These are phyloP conservation scores for Xanthoconium purpureum DNA, from an alignment of 768 basidiomycete species.

Conservation along the genomic window DNA sequence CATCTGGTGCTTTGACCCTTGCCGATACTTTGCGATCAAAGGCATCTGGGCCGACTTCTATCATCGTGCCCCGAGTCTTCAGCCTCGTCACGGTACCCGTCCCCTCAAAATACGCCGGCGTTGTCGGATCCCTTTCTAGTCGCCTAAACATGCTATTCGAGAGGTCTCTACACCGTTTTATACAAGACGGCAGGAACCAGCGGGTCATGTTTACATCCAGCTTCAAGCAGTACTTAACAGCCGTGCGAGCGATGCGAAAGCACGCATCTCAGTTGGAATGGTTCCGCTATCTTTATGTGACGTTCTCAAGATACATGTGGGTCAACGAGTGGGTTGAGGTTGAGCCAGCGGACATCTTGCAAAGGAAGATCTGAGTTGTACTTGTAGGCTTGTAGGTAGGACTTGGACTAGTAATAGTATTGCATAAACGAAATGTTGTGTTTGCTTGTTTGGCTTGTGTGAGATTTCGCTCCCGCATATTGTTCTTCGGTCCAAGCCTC, in stretches of 20 bases:
- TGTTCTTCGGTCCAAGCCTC: constrained; percentile 16
- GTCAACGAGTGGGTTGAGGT: constrained; percentile 77
- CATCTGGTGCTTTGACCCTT: constrained; percentile 50
- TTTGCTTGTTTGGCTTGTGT: constrained; percentile 31
- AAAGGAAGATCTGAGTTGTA: background rate
- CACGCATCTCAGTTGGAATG: constrained; percentile 80
- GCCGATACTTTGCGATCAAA: constrained; percentile 29
- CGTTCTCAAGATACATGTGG: constrained; percentile 90
- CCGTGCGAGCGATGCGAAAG: constrained; percentile 64
- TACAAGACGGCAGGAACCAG: background rate
- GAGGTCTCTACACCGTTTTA: constrained; percentile 3
- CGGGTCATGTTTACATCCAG: constrained; percentile 53
- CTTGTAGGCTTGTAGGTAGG: background rate
- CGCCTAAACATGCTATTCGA: constrained; percentile 42
- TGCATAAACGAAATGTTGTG: background rate
- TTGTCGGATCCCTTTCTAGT: constrained; percentile 47
- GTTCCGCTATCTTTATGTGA: constrained; percentile 85
- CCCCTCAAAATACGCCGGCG: constrained; percentile 57
- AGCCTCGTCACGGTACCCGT: constrained; percentile 59
- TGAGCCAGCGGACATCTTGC: background rate
- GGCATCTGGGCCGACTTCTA: constrained; percentile 28
- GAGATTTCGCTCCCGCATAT: constrained; percentile 16
- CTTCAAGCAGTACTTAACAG: constrained; percentile 49
- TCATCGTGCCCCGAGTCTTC: constrained; percentile 45
- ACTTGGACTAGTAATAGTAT: background rate